These are phyloP conservation scores for Lactarius hatsudake DNA, from an alignment of 768 basidiomycete genomes.

Conservation along the genomic window DNA sequence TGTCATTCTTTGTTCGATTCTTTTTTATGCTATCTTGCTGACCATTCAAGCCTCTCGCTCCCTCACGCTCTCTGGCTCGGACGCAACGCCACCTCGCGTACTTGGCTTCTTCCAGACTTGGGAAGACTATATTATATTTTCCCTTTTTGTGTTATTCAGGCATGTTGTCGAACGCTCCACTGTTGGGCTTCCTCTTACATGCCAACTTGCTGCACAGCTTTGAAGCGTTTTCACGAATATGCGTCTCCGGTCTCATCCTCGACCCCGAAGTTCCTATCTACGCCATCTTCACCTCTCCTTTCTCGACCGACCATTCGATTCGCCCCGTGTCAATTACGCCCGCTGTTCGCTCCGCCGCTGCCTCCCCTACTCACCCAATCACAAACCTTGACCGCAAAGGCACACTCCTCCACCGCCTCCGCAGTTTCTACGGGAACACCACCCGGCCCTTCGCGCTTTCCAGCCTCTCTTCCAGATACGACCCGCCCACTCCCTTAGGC, in stretches of 20 bases:
- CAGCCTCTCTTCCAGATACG: conserved; percentile 23
- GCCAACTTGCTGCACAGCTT: conserved; percentile 44
- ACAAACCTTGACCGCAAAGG: conserved; percentile 44
- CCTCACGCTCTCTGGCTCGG: conserved; percentile 40
- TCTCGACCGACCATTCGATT: conserved; percentile 34
- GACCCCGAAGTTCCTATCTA: conserved; percentile 71
- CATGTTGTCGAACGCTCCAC: conserved; percentile 38
- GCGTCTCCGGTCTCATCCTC: conserved; percentile 84
- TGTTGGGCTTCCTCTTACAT: not conserved
- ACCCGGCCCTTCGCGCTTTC: conserved; percentile 54
- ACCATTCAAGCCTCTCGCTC: conserved; percentile 74
- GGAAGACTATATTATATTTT: conserved; percentile 89
- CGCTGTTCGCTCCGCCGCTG: conserved; percentile 5
- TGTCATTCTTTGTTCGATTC: conserved; percentile 74
- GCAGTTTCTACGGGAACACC: conserved; percentile 45
- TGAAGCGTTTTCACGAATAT: conserved; percentile 85
- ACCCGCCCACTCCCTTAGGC: conserved; percentile 10
- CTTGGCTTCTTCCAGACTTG: conserved; percentile 82
- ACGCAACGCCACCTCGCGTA: conserved; percentile 42
- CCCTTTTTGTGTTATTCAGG: conserved; percentile 84
- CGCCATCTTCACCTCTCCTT: conserved; percentile 44
- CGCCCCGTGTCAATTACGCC: conserved; percentile 33
- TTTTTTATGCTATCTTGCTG: conserved; percentile 78
- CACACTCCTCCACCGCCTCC: conserved; percentile 47
- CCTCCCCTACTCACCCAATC: conserved; percentile 30